Conservation (phyloP, 345 rosid genomes). For the Gossypium stocksii region DNA sequence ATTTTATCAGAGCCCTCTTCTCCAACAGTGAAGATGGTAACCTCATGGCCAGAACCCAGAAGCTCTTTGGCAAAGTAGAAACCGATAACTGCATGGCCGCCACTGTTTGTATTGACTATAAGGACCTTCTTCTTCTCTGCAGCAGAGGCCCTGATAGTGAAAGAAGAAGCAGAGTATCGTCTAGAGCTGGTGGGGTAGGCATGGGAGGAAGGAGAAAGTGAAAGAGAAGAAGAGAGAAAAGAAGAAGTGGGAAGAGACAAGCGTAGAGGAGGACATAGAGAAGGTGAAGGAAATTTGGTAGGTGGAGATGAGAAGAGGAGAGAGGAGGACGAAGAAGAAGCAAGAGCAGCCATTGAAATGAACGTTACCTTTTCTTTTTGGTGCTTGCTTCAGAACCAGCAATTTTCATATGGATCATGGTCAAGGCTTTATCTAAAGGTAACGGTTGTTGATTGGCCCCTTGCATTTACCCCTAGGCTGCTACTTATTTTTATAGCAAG, state of each 20-base stretch:
- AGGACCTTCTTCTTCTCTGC: slow-evolving; percentile 82
- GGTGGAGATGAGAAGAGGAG: slow-evolving; percentile 28
- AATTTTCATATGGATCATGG: slow-evolving; percentile 9
- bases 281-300: slow-evolving; percentile 28
- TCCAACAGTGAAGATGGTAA: slow-evolving; percentile 76
- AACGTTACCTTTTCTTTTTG: background rate
- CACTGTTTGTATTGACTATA: slow-evolving; percentile 77
- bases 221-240: slow-evolving; percentile 25
- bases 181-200: slow-evolving; percentile 22
- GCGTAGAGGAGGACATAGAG: slow-evolving; percentile 23
- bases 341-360: slow-evolving; percentile 49
- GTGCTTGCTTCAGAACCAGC: slow-evolving; percentile 30
- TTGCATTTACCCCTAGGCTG: background rate
- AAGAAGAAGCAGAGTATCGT: slow-evolving; percentile 29
- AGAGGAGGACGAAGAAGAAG: slow-evolving; percentile 29
- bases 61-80: slow-evolving; percentile 88
- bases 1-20: slow-evolving; percentile 80
- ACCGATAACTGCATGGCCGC: slow-evolving; percentile 87
- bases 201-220: slow-evolving; percentile 29
- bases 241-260: slow-evolving; percentile 29
- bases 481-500: no score
- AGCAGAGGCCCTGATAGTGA: slow-evolving; percentile 44
- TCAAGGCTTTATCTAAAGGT: slow-evolving; percentile 16
- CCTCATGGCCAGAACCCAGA: slow-evolving; percentile 67
- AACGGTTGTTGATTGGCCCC: slow-evolving; percentile 1